Conservation (phyloP, 805 yeast genomes). For the Metschnikowia henanensis region DNA sequence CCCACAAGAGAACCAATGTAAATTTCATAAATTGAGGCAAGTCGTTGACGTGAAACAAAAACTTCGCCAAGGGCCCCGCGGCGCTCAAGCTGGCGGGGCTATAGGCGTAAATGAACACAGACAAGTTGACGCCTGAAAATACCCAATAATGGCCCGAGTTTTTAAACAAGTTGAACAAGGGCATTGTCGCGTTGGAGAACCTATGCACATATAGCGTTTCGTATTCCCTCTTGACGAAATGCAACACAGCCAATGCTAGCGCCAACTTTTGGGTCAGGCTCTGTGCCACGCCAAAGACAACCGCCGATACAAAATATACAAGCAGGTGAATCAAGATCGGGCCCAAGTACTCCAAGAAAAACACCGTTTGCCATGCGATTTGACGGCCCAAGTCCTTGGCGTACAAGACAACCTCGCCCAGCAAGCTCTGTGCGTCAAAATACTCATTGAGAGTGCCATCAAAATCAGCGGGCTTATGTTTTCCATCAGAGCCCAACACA, state of each 20-base stretch:
- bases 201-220: conserved; percentile 85
- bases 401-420: conserved; percentile 44
- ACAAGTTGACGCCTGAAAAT: conserved; percentile 67
- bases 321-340: conserved; percentile 81
- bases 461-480: conserved; percentile 45
- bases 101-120: conserved; percentile 46
- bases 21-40: conserved; percentile 30
- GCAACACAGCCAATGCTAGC: conserved; percentile 60
- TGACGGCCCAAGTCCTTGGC: conserved; percentile 94
- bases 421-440: conserved; percentile 46
- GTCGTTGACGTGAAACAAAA: conserved; percentile 47
- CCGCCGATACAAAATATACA: conserved; percentile 44
- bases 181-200: conserved; percentile 93
- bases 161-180: conserved; percentile 80
- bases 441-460: conserved; percentile 31
- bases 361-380: conserved; percentile 90
- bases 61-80: conserved; percentile 24
- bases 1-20: conserved; percentile 46
- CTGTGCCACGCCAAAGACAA: conserved; percentile 20
- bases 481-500: conserved; percentile 23
- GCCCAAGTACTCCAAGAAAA: conserved; percentile 82
- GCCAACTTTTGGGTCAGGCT: conserved; percentile 55
- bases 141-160: conserved; percentile 93
- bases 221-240: conserved; percentile 83
- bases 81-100: conserved; percentile 13